Conservation (phyloP, 2,329 filamentous ascomycete genomes). For the Magnaporthiopsis rhizophila region DNA sequence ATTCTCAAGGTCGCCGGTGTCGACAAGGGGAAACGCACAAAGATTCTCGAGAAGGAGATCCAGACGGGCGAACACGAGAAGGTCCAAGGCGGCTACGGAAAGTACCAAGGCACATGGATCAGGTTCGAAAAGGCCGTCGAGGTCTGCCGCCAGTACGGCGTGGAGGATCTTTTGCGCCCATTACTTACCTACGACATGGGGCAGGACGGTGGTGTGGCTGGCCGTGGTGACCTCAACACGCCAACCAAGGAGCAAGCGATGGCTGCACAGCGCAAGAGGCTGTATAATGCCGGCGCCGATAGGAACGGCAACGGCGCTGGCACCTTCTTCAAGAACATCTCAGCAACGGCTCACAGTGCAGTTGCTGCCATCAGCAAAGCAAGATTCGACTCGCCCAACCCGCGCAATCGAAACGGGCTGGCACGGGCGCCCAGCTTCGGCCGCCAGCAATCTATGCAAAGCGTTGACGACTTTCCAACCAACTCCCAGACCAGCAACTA, state of each 20-base stretch:
- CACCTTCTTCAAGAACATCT: slow-evolving; percentile 97
- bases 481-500: slow-evolving; percentile 88
- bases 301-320: slow-evolving; percentile 56
- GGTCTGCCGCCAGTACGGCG: slow-evolving; percentile 74
- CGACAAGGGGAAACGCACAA: slow-evolving; percentile 95
- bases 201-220: slow-evolving; percentile 63
- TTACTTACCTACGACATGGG: slow-evolving; percentile 75
- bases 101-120: slow-evolving; percentile 99
- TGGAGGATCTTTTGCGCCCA: slow-evolving; percentile 68
- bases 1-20: slow-evolving; percentile 96
- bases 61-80: slow-evolving; percentile 95
- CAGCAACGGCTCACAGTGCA: slow-evolving; percentile 82
- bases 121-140: slow-evolving; percentile 86
- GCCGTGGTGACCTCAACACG: slow-evolving; percentile 75
- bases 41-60: slow-evolving; percentile 97
- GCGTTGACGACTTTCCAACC: slow-evolving; percentile 43
- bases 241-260: slow-evolving; percentile 98
- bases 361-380: slow-evolving; percentile 97
- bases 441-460: slow-evolving; percentile 64
- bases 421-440: slow-evolving; percentile 62
- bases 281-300: slow-evolving; percentile 73
- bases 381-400: slow-evolving; percentile 70
- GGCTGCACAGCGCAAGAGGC: slow-evolving; percentile 86
- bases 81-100: slow-evolving; percentile 95
- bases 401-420: slow-evolving; percentile 39